Conservation (phyloP, 108 stramenopile genomes). For the Craspedostauros australis region DNA sequence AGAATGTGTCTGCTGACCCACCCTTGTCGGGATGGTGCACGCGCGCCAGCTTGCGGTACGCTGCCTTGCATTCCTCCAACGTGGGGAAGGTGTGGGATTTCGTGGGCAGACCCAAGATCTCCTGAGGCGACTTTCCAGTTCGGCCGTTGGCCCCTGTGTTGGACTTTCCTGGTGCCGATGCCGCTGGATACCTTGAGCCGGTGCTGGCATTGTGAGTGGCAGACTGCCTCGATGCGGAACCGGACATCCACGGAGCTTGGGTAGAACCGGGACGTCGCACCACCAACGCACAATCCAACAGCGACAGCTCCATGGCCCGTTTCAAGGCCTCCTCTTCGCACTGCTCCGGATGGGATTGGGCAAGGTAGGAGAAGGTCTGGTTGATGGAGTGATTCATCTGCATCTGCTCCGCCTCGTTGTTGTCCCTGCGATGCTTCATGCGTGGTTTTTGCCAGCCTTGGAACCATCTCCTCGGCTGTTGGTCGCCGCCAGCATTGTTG, state of each 20-base stretch:
- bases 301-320: conserved; percentile 52
- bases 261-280: not conserved
- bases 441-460: not conserved
- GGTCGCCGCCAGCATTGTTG: not conserved
- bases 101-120: conserved; percentile 17
- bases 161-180: not conserved
- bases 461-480: too few species aligned
- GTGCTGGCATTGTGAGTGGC: too few species aligned
- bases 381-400: conserved; percentile 36
- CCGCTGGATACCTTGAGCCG: not conserved
- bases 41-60: conserved; percentile 39
- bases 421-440: conserved; percentile 4
- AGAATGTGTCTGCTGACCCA: conserved; percentile 6
- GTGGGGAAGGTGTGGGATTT: conserved; percentile 10
- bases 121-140: conserved; percentile 20
- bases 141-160: not conserved
- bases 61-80: conserved; percentile 30
- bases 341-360: conserved; percentile 34
- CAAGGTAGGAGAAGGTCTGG: conserved; percentile 32
- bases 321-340: conserved; percentile 40
- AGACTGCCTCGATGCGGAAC: too few species aligned
- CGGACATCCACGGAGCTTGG: too few species aligned
- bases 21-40: conserved; percentile 58
- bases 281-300: conserved; percentile 56
- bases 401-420: conserved; percentile 5